Conservation (phyloP, 495 filamentous ascomycete genomes). For the Cercophora samala region DNA sequence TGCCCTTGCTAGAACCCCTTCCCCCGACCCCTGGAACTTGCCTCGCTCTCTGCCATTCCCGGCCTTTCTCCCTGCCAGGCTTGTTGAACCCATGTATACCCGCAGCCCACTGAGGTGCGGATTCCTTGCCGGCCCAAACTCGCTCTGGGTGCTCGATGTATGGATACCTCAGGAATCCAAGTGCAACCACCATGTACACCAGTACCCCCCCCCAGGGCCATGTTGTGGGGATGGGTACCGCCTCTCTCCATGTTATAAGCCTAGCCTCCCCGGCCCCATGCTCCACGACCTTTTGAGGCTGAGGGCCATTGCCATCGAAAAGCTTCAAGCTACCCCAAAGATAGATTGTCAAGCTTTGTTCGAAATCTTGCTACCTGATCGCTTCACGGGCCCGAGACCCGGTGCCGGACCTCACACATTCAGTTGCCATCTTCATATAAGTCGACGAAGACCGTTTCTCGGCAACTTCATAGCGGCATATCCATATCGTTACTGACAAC, state of each 20-base stretch:
- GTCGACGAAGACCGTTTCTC: slow-evolving; percentile 15
- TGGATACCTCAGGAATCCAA: slow-evolving; percentile 5
- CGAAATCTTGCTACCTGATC: slow-evolving; percentile 33
- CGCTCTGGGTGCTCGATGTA: slow-evolving; percentile 17
- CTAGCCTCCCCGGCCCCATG: slow-evolving; percentile 28
- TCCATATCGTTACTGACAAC: slow-evolving; percentile 20
- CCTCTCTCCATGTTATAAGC: slow-evolving; percentile 33
- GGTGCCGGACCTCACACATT: slow-evolving; percentile 15
- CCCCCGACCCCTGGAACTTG: slow-evolving; percentile 12
- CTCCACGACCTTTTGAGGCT: slow-evolving; percentile 34
- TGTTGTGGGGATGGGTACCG: slow-evolving; percentile 32
- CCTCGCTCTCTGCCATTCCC: slow-evolving; percentile 14
- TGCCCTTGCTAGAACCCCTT: slow-evolving; percentile 10
- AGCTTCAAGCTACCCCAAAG: slow-evolving; percentile 31
- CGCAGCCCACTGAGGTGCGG: slow-evolving; percentile 25
- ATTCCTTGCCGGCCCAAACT: slow-evolving; percentile 22
- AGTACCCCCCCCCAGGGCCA: slow-evolving; percentile 16
- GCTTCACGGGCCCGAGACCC: slow-evolving; percentile 13
- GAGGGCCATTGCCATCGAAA: slow-evolving; percentile 24
- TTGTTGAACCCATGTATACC: background rate
- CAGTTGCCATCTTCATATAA: slow-evolving; percentile 28
- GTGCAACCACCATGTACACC: background rate
- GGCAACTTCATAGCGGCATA: slow-evolving; percentile 13
- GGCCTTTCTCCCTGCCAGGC: slow-evolving; percentile 19
- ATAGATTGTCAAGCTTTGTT: slow-evolving; percentile 27